Evolutionary conservation across 768 basidiomycete genomes (phyloP).

Genomic region (Tylopilus balloui): DNA sequence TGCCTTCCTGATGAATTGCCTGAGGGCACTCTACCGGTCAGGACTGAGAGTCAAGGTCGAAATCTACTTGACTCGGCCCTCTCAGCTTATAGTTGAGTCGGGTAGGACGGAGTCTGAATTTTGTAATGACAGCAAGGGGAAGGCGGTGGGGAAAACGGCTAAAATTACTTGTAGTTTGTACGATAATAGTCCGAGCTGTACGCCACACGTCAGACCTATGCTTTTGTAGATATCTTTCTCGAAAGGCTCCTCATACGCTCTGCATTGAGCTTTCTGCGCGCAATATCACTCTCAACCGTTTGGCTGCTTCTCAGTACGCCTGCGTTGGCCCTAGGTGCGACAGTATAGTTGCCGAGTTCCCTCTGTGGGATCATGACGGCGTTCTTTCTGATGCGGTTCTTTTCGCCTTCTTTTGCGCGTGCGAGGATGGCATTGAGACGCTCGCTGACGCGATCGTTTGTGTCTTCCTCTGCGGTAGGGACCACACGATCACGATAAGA

Average conservation of each 20-base stretch:
- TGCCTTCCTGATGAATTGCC: no score
- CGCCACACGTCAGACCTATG: conserved; percentile 9
- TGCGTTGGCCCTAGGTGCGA: conserved; percentile 62
- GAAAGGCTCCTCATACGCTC: conserved; percentile 68
- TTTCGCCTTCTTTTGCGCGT: conserved; percentile 63
- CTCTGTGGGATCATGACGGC: conserved; percentile 80
- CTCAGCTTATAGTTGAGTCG: no score
- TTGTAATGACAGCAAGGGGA: no score
- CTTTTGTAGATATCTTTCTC: conserved; percentile 37
- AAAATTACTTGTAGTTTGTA: no score
- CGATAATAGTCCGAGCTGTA: background rate
- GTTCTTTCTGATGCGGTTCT: conserved; percentile 66
- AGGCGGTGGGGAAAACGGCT: no score
- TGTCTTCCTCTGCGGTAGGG: conserved; percentile 47
- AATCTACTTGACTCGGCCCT: no score
- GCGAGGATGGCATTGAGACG: conserved; percentile 67
- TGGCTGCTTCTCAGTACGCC: conserved; percentile 47
- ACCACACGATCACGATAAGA: conserved; percentile 74
- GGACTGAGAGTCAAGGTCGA: no score
- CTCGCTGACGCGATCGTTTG: conserved; percentile 41
- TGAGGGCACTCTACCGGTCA: no score
- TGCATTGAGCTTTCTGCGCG: conserved; percentile 67
- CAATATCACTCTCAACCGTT: conserved; percentile 71
- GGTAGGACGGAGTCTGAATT: no score
- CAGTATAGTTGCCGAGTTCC: conserved; percentile 70